These are phyloP conservation scores for Ustilago hordei DNA, from an alignment of 1,284 basidiomycete genomes.

Conservation along the genomic window DNA sequence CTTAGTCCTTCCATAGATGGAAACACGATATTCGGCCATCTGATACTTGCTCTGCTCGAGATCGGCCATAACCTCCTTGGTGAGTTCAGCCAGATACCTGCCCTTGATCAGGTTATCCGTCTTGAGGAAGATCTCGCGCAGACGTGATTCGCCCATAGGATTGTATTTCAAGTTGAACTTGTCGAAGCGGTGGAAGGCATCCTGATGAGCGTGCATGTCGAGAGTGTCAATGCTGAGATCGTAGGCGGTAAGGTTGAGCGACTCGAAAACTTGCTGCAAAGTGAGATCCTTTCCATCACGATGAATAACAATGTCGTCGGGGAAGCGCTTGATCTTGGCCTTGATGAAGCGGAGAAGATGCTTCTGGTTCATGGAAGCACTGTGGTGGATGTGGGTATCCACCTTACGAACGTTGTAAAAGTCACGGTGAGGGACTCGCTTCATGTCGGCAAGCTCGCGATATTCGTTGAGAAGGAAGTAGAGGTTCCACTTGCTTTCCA, in stretches of 20 bases:
- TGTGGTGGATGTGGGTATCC: constrained; percentile 98
- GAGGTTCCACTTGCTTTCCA: constrained; percentile 95
- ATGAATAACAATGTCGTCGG: constrained; percentile 92
- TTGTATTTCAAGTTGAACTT: constrained; percentile 77
- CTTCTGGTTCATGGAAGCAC: constrained; percentile 99
- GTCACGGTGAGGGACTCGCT: constrained; percentile 81
- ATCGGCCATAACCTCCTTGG: constrained; percentile 94
- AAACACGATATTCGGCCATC: constrained; percentile 88
- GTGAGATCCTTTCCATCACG: constrained; percentile 91
- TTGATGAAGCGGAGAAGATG: constrained; percentile 99
- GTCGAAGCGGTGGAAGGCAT: constrained; percentile 97
- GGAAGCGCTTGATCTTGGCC: constrained; percentile 88
- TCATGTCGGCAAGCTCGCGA: constrained; percentile 95
- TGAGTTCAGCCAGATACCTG: constrained; percentile 93
- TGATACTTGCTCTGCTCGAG: constrained; percentile 98
- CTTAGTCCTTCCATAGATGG: constrained; percentile 83
- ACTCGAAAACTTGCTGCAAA: constrained; percentile 92
- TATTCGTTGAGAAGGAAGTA: constrained; percentile 93
- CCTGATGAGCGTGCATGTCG: constrained; percentile 98
- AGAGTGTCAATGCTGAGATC: constrained; percentile 98
- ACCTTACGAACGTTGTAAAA: constrained; percentile 98
- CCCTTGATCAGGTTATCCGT: constrained; percentile 85
- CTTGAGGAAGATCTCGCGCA: constrained; percentile 98
- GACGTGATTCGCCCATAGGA: constrained; percentile 91
- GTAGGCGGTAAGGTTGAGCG: constrained; percentile 93